Conservation (phyloP, 345 rosid genomes). For the Firmiana major region DNA sequence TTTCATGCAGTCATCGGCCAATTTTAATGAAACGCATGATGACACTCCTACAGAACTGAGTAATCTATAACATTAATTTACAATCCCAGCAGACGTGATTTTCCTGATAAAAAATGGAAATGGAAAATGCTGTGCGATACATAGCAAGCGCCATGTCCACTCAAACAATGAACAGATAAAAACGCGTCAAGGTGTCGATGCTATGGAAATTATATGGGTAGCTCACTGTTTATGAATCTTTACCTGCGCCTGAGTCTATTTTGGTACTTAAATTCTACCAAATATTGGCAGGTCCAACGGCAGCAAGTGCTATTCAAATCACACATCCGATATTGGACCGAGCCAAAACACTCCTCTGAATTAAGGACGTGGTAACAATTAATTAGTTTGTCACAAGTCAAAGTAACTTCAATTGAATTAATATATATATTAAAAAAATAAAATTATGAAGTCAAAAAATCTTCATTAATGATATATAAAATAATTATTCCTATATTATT, state of each 20-base stretch:
- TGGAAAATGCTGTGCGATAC: neutral
- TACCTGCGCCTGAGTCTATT: neutral
- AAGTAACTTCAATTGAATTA: too few species aligned
- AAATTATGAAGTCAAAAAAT: too few species aligned
- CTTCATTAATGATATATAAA: too few species aligned
- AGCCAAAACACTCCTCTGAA: neutral
- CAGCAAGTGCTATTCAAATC: neutral
- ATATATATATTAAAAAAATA: too few species aligned
- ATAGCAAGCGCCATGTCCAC: neutral
- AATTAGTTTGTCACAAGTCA: neutral
- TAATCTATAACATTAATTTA: too few species aligned
- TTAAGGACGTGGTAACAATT: too few species aligned
- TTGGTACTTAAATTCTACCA: neutral
- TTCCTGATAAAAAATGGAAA: neutral
- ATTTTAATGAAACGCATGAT: neutral
- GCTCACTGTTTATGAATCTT: neutral
- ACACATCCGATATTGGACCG: neutral
- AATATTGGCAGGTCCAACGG: neutral
- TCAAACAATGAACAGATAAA: neutral
- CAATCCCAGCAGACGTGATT: neutral
- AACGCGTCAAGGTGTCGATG: neutral
- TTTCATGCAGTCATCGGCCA: neutral
- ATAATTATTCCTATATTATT: too few species aligned
- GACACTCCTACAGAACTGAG: neutral
- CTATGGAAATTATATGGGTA: neutral